Evolutionary conservation across 192 early-diverging fungal genomes (phyloP), one percentile per base, ranked within the genome.

Genomic region (Glomus cerebriforme): DNA sequence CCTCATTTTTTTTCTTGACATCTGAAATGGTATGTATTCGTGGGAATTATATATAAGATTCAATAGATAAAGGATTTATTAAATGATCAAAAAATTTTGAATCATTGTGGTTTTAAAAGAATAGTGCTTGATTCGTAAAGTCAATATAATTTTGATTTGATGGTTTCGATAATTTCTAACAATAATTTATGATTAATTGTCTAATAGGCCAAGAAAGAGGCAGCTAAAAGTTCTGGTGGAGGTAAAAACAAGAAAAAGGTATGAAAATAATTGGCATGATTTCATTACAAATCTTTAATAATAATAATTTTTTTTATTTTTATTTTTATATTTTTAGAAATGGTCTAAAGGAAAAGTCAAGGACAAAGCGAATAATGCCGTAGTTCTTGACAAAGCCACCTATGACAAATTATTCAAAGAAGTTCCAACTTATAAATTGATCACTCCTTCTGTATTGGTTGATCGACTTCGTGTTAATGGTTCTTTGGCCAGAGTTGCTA

Each of bases 301-400:
- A 66, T 17, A 9, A 37, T 62, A n/a, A 19, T 43, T 31, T 63
- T 26, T 54, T 43, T 63, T 27, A 13, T 27, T 77, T 22, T 9
- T n/a, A 26, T 27, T 32, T 4, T 60, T 24, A n/a, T 59, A 24
- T 26, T 34, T 24, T 29, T 82, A 96, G 97, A 99, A 99, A 95
- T 99, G 98, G 98, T 99, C 98, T 79, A 96, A 96, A 92, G 95
- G 95, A 83, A 97, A 97, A 92, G 95, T 97, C 78, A 98, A 99
- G 96, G 98, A 99, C 86, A 99, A 99, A 95, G 94, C 97, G 86
- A 98, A 99, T 95, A 99, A 99, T 93, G 90, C 94, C 85, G 97
- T 99, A 83, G 86, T 93, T 86, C 95, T 99, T 83, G 95, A 98
- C 90, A 95, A 97, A 87, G 85, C 95, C 81, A 99, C 97, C 80